Evolutionary conservation across 2,329 filamentous ascomycete genomes (phyloP), one percentile per base, ranked within the genome.

Genomic region (Aspergillus sp.): DNA sequence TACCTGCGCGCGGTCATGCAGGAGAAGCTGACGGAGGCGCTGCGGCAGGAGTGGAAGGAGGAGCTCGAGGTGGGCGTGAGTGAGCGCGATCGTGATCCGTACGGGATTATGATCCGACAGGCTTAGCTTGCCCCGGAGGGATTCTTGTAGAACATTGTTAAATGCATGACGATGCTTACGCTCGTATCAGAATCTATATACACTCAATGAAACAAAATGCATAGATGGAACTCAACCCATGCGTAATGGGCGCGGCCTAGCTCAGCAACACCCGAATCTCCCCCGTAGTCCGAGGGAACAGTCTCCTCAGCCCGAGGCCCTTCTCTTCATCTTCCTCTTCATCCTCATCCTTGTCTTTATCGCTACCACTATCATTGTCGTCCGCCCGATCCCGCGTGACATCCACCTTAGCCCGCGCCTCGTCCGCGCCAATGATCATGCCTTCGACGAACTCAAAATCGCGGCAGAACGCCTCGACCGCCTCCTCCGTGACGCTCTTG

Each of bases 41-140:
- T 96, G 31, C 75, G 72, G 49, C 72, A 77, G 45, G 80, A 82
- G 58, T 86, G 84, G 83, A 66, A 74, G 46, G 65, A 66, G 20
- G 71, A 71, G 20, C 64, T 76, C 43, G 65, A 71, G 41, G 79
- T 97, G 13, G 71, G 87, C 52, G 83, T 95, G 45, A 97, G 92
- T 71, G 80, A 88, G 68, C 79, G 79, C 41, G 94, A 99, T 73
- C 80, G 84, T 54, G 94, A 99, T 79, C 94, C 94, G 0, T 99
- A 91, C 73, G 87, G 87, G 47, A 88, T 97, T 54, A 80, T 90
- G 64, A 64, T 78, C 25, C 60, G 63, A 55, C 59, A 54, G 23
- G 40, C 11, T n/a, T 64, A 41, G 34, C 13, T 47, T 52, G 17
- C 16, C 10, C 20, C 16, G 23, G 36, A 11, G 19, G 14, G 13